phyloP scores from a whole-genome alignment of 176 grass and related monocot genomes.

The Oryza glumipatula region DNA sequence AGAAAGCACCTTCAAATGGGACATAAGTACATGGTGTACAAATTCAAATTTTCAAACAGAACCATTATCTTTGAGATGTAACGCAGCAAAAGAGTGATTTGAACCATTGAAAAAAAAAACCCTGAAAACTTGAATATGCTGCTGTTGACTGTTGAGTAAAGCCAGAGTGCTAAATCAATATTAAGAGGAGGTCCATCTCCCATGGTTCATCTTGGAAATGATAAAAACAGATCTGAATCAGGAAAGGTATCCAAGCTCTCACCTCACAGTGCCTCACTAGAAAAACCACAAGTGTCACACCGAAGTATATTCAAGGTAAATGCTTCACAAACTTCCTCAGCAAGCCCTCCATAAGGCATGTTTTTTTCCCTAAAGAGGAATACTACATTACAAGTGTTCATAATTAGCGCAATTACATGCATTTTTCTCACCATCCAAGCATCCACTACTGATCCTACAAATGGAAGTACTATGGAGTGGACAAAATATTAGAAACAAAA shows the following conservation, averaged over 20 bases:
- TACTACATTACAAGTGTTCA: background rate
- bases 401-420: background rate
- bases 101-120: background rate
- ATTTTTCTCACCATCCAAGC: background rate
- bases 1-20: background rate
- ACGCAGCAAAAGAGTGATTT: slow-evolving; percentile 8
- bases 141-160: slow-evolving; percentile 20
- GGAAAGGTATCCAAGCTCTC: background rate
- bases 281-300: background rate
- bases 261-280: background rate
- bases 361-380: background rate
- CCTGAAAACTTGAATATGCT: slow-evolving; percentile 2
- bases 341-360: background rate
- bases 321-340: background rate
- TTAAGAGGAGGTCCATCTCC: background rate
- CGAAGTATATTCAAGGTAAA: background rate
- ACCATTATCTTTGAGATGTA: background rate
- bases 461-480: background rate
- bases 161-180: background rate
- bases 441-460: slow-evolving; percentile 16
- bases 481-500: slow-evolving; percentile 5
- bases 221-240: background rate
- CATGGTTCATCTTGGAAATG: background rate
- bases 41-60: slow-evolving; percentile 16
- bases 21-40: background rate